These are phyloP conservation scores for Centrapalus pauciflorus DNA, from an alignment of 129 eudicot genomes.

Conservation along the genomic window DNA sequence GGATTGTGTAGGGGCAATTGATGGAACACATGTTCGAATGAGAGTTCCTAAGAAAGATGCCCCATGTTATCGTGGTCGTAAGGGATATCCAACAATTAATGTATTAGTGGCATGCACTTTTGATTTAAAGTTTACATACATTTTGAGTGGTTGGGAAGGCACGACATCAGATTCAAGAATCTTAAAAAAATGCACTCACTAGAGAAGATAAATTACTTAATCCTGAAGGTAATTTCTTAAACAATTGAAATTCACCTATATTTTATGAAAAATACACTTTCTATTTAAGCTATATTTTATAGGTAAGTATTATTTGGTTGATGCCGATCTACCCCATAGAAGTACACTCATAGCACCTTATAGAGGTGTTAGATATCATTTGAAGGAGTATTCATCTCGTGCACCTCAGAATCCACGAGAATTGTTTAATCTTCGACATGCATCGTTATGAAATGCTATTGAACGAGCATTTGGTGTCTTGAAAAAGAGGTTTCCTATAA, in stretches of 20 bases:
- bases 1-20: too few species aligned
- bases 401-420: constrained; percentile 2
- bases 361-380: neutral
- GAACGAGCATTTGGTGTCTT: too few species aligned
- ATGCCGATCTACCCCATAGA: neutral
- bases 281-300: neutral
- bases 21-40: too few species aligned
- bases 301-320: constrained; percentile 18
- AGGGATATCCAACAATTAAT: constrained; percentile 13
- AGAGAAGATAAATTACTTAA: neutral
- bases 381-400: neutral
- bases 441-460: too few species aligned
- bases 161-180: constrained; percentile 8
- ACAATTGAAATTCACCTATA: neutral
- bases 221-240: neutral
- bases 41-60: too few species aligned
- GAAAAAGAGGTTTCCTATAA: too few species aligned
- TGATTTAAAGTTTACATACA: constrained; percentile 16
- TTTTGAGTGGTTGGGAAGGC: constrained; percentile 19
- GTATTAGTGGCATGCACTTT: constrained; percentile 8
- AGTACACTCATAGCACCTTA: neutral
- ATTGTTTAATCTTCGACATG: constrained; percentile 19
- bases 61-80: too few species aligned
- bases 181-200: neutral
- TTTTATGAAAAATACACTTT: neutral